Evolutionary conservation across 495 filamentous ascomycete species (phyloP).

Genomic region (Trichoderma orchidacearum): DNA sequence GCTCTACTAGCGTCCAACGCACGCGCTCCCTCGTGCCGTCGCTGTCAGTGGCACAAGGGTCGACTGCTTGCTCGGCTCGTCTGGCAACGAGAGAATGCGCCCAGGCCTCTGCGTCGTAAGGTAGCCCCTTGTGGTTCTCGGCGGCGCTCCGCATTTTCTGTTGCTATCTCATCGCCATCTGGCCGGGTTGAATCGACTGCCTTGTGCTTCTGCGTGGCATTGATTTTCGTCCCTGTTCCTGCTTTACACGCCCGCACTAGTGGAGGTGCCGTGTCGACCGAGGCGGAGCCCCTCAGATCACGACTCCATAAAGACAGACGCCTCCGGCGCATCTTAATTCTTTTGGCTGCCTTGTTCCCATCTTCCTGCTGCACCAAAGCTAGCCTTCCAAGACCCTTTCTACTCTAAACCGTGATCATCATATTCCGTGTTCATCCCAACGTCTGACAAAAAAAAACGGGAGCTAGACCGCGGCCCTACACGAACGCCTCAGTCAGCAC

Average conservation of each 20-base stretch:
- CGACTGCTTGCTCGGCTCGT: background rate
- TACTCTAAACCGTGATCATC: background rate
- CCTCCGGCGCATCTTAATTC: constrained; percentile 1
- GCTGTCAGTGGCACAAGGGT: background rate
- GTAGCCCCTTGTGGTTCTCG: no score
- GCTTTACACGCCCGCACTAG: background rate
- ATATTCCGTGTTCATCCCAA: background rate
- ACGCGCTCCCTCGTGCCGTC: background rate
- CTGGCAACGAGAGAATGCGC: background rate
- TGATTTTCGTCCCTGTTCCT: constrained; percentile 1
- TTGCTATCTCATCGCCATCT: background rate
- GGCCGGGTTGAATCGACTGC: background rate
- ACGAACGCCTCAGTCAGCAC: background rate
- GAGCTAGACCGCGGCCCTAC: background rate
- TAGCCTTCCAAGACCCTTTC: background rate
- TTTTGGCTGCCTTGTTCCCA: background rate
- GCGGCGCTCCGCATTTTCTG: background rate
- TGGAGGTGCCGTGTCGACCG: background rate
- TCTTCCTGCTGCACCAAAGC: background rate
- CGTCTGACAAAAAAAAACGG: background rate
- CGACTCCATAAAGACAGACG: constrained; percentile 1
- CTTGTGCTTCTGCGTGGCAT: background rate
- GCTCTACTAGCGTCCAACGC: background rate
- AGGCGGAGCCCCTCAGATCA: constrained; percentile 1
- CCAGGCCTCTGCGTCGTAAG: background rate